Evolutionary conservation across 2,329 filamentous ascomycete species (phyloP), one percentile per base, ranked within the genome.

Genomic region (Massarina eburnea): DNA sequence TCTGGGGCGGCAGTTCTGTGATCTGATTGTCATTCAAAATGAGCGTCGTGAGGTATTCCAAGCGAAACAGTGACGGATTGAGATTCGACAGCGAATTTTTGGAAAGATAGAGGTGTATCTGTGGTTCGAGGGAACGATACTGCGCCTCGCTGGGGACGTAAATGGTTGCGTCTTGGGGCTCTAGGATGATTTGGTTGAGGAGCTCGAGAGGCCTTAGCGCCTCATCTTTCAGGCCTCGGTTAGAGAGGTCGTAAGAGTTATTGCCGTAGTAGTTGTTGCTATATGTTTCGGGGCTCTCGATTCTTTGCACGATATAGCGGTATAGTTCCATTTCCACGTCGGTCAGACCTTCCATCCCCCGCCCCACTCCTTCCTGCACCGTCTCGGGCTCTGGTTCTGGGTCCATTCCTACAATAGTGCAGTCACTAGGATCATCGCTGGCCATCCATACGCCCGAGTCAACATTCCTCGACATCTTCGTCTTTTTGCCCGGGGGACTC

Each of bases 391-490:
- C 12, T 4, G n/a, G 12, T 8, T 14, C 12, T 5, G 27, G 22
- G 8, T 32, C 26, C 10, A 19, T 21, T n/a, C 18, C n/a, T 14
- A 17, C 9, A 8, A 20, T 27, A 19, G n/a, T 41, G 10, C 49
- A 51, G 22, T 52, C 52, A 20, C 50, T 54, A 3, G 52, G 53
- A 41, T 67, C 62, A 39, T 67, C 63, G 47, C 66, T 67, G 46
- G 58, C 48, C 60, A 67, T 60, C 27, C 54, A 66, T 10, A 67
- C 53, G 5, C 62, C 66, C 0, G 61, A 65, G 44, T 68, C 66
- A 33, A 59, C 57, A 34, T 67, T 65, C 37, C 64, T 57, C 19
- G 54, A 50, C 19, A 67, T 56, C 32, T 58, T 64, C 1, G 57
- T 43, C 51, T 61, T 62, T 45, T 67, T 67, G 7, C 49, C 42